phyloP scores from a whole-genome alignment of 1,284 basidiomycete species.

The Puccinia sorghi region DNA sequence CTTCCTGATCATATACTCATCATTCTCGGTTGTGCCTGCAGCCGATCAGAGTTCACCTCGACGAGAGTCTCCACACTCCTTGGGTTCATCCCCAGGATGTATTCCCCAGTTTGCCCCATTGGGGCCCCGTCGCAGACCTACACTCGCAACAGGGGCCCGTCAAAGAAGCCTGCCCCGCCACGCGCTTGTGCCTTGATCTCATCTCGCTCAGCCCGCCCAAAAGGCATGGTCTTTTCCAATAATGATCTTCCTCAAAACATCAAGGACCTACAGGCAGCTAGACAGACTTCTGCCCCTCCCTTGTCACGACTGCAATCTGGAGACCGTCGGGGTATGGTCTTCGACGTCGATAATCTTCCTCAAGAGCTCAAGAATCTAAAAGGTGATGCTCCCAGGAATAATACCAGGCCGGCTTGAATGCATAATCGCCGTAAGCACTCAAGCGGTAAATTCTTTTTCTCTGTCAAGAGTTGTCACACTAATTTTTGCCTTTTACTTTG shows the following conservation, averaged over 20 bases:
- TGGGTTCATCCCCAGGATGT: background rate
- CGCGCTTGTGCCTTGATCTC: background rate
- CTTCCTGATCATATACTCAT: background rate
- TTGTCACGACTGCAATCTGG: background rate
- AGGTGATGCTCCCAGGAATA: background rate
- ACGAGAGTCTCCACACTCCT: too few species aligned
- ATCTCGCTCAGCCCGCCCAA: background rate
- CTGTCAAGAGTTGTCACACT: too few species aligned
- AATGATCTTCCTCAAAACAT: background rate
- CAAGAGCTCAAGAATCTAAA: background rate
- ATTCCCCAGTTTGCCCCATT: background rate
- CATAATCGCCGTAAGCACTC: background rate
- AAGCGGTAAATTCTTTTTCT: background rate
- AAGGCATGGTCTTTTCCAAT: background rate
- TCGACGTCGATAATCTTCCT: background rate
- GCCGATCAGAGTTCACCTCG: background rate
- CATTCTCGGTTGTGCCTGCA: background rate
- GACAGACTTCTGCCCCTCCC: background rate
- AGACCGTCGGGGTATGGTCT: background rate
- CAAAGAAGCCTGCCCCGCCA: background rate
- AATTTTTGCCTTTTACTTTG: background rate
- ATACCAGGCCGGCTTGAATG: background rate
- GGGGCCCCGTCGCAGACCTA: background rate
- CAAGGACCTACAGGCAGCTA: background rate
- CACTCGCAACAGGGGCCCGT: background rate